Evolutionary conservation across 371 early-diverging fungal species (phyloP).

Genomic region (Actinomortierella wolfii): DNA sequence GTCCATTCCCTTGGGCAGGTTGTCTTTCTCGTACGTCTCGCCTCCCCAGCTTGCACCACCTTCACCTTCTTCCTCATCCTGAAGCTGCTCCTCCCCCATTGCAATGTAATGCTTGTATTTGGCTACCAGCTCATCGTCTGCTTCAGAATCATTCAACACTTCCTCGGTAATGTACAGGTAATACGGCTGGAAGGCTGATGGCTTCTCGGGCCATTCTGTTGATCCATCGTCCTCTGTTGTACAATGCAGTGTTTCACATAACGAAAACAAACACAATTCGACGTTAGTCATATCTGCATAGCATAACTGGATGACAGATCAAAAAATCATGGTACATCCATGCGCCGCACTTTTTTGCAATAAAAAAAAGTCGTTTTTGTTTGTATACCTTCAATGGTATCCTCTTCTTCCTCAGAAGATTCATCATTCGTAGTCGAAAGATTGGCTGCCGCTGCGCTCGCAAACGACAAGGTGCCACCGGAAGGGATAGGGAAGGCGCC

Average conservation of each 20-base stretch:
- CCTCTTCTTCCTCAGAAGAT: constrained; percentile 14
- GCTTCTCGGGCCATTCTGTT: constrained; percentile 45
- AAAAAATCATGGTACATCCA: not conserved
- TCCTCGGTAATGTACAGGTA: constrained; percentile 72
- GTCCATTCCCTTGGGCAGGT: constrained; percentile 74
- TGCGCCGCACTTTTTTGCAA: not conserved
- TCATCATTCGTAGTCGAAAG: constrained; percentile 15
- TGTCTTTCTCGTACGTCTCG: constrained; percentile 82
- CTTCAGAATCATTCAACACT: constrained; percentile 44
- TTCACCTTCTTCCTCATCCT: constrained; percentile 31
- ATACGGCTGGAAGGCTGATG: constrained; percentile 55
- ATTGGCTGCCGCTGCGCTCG: constrained; percentile 21
- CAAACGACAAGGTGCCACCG: constrained; percentile 17
- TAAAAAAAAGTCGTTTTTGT: not conserved
- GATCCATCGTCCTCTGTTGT: constrained; percentile 13
- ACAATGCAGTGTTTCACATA: not conserved
- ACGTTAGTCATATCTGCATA: too few species aligned
- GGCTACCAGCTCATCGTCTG: constrained; percentile 49
- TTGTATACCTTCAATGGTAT: constrained; percentile 8
- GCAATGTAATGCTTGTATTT: constrained; percentile 59
- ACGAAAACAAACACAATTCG: too few species aligned
- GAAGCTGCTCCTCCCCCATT: constrained; percentile 30
- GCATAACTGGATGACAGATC: not conserved
- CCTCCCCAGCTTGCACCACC: constrained; percentile 69
- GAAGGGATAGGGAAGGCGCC: too few species aligned